Conservation (phyloP, 371 early-diverging fungal genomes). For the Nematocida homosporus region DNA sequence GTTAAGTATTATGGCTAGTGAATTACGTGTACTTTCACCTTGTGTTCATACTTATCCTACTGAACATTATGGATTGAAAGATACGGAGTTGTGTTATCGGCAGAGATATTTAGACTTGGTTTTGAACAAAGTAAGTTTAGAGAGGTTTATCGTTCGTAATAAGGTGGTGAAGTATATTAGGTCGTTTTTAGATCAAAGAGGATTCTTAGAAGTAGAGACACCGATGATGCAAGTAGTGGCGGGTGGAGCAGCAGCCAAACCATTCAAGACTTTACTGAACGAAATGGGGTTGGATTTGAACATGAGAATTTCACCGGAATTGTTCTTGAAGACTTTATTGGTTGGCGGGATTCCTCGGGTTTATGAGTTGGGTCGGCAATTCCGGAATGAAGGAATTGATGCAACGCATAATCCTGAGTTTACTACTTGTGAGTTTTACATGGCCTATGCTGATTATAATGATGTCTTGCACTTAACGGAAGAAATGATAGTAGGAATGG, state of each 20-base stretch:
- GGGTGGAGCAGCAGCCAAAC: conserved; percentile 98
- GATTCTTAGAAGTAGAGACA: conserved; percentile 99
- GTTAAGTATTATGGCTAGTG: conserved; percentile 83
- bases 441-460: conserved; percentile 95
- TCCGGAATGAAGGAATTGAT: conserved; percentile 99
- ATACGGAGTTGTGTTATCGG: conserved; percentile 87
- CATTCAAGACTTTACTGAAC: conserved; percentile 97
- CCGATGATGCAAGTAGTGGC: conserved; percentile 99
- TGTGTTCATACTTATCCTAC: conserved; percentile 93
- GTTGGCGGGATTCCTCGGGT: conserved; percentile 98
- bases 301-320: conserved; percentile 96
- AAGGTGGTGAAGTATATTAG: conserved; percentile 88
- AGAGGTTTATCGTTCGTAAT: conserved; percentile 82
- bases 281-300: conserved; percentile 93
- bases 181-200: conserved; percentile 80
- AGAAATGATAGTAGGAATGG: conserved; percentile 81
- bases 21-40: conserved; percentile 80
- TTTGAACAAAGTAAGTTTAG: conserved; percentile 86
- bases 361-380: conserved; percentile 96
- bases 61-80: conserved; percentile 85
- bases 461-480: conserved; percentile 93
- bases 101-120: conserved; percentile 96
- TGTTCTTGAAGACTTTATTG: conserved; percentile 91
- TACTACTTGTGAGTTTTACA: conserved; percentile 96
- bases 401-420: conserved; percentile 99